Evolutionary conservation across 2,329 filamentous ascomycete species (phyloP).

Genomic region (Tolypocladium cylindrosporum): DNA sequence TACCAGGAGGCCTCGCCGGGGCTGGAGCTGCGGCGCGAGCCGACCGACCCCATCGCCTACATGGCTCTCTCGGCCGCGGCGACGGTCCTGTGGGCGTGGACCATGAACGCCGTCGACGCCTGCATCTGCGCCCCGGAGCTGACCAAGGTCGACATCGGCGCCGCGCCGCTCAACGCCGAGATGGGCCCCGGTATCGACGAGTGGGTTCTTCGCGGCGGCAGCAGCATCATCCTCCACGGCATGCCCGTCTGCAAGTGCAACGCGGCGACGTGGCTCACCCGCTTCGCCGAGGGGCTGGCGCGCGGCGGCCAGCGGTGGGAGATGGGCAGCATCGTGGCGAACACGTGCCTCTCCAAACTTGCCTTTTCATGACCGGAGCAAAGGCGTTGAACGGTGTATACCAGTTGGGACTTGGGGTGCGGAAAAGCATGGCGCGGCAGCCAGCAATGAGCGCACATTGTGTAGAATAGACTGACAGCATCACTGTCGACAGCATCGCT

Average conservation of each 20-base stretch:
- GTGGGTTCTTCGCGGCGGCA: conserved; percentile 15
- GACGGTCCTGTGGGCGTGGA: conserved; percentile 25
- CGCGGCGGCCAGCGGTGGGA: conserved; percentile 8
- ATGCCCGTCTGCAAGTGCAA: conserved; percentile 8
- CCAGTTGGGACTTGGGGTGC: too few species aligned
- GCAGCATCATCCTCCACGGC: conserved; percentile 4
- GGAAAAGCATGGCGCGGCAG: neutral
- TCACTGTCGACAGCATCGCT: neutral
- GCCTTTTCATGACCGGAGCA: neutral
- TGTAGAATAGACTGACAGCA: neutral
- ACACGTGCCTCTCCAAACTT: conserved; percentile 4
- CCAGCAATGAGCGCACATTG: neutral
- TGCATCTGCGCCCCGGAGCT: conserved; percentile 17
- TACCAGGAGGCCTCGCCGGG: conserved; percentile 10
- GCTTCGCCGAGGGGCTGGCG: conserved; percentile 7
- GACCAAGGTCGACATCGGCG: conserved; percentile 13
- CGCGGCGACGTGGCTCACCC: conserved; percentile 4
- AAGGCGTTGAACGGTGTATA: neutral
- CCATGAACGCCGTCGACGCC: conserved; percentile 13
- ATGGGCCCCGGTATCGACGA: conserved; percentile 13
- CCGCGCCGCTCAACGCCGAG: conserved; percentile 12
- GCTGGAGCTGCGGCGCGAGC: conserved; percentile 3
- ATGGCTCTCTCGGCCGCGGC: conserved; percentile 20
- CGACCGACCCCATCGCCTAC: conserved; percentile 22
- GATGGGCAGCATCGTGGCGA: conserved; percentile 3